A percentile compares a stretch with the other conserved stretches of the same genome.
Evolutionary conservation across 768 basidiomycete genomes (phyloP).

Genomic region (Rhodocollybia butyracea): DNA sequence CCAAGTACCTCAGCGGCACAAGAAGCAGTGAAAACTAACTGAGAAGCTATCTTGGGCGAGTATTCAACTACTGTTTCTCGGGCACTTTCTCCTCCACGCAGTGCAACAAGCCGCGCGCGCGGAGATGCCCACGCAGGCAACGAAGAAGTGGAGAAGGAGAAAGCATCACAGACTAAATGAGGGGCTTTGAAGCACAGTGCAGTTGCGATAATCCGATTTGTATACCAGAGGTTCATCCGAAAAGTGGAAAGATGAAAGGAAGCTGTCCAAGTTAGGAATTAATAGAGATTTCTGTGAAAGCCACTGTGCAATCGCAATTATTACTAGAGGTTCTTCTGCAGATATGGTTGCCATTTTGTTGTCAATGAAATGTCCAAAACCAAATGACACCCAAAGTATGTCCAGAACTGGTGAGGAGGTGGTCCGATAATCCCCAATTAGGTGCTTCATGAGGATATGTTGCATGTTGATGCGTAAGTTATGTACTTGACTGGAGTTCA

Average conservation of each 20-base stretch:
- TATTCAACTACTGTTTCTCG: background rate
- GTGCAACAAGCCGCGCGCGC: background rate
- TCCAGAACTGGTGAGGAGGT: background rate
- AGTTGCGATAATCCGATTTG: background rate
- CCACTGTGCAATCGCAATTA: background rate
- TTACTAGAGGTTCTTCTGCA: background rate
- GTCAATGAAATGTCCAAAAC: background rate
- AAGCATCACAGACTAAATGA: background rate
- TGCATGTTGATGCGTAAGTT: background rate
- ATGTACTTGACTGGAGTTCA: too few relatives aligned
- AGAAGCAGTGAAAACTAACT: background rate
- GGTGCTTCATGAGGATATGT: background rate
- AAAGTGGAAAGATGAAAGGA: background rate
- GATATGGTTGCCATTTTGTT: background rate
- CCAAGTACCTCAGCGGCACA: background rate
- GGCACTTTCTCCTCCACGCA: background rate
- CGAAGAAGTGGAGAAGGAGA: background rate
- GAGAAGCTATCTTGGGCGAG: background rate
- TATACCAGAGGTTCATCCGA: background rate
- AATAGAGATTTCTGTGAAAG: background rate
- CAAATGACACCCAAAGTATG: background rate
- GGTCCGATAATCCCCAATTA: background rate
- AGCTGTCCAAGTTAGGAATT: background rate
- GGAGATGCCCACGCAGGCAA: background rate
- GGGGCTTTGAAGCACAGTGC: background rate